A percentile compares a stretch with the other conserved stretches of the same genome.
phyloP scores from a whole-genome alignment of 2,329 filamentous ascomycete genomes.

The Lachnellula occidentalis region DNA sequence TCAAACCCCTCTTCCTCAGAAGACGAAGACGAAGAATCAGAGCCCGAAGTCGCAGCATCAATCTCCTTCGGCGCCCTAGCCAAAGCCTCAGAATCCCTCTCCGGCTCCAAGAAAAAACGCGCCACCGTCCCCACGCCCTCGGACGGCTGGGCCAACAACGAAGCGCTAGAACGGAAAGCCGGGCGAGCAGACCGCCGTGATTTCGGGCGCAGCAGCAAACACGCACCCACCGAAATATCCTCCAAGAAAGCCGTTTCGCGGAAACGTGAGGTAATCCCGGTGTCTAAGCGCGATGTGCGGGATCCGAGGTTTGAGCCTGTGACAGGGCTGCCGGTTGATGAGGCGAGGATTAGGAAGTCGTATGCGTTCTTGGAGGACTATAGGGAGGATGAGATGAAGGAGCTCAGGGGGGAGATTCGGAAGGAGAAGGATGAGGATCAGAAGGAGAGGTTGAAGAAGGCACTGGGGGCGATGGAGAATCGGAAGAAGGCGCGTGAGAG shows the following conservation, averaged over 20 bases:
- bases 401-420: conserved; percentile 63
- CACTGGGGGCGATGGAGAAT: conserved; percentile 73
- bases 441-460: conserved; percentile 66
- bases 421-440: conserved; percentile 59
- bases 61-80: conserved; percentile 89
- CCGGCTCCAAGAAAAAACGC: conserved; percentile 26
- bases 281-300: conserved; percentile 55
- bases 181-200: conserved; percentile 35
- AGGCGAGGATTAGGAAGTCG: conserved; percentile 57
- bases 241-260: conserved; percentile 81
- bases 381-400: conserved; percentile 72
- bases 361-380: conserved; percentile 90
- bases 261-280: conserved; percentile 63
- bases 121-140: conserved; percentile 34
- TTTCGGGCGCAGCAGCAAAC: conserved; percentile 64
- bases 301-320: conserved; percentile 85
- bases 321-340: conserved; percentile 46
- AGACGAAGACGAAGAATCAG: conserved; percentile 13
- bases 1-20: conserved; percentile 9
- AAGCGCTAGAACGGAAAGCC: conserved; percentile 38
- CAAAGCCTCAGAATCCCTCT: conserved; percentile 71
- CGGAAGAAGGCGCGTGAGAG: conserved; percentile 64
- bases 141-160: conserved; percentile 32
- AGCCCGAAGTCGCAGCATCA: conserved; percentile 37
- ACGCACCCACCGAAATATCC: conserved; percentile 78